Evolutionary conservation across 2,329 filamentous ascomycete genomes (phyloP), one percentile per base, ranked within the genome.

Genomic region (Lachnellula cervina): DNA sequence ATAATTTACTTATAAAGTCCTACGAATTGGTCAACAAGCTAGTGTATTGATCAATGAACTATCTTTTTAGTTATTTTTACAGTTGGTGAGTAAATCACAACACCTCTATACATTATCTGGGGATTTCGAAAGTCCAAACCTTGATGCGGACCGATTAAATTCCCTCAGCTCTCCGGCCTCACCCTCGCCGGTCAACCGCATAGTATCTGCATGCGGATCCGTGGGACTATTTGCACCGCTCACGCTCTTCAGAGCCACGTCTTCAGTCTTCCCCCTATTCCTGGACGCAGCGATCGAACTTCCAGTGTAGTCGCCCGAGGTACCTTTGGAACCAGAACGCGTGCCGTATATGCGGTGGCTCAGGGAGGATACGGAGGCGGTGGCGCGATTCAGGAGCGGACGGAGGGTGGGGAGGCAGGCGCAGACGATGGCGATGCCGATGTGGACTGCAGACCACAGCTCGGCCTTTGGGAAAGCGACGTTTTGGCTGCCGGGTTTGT

Each of bases 391-490:
- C 14, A 55, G 35, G 5, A 57, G 47, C 48, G 57, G 57, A 7
- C 57, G 55, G 40, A 57, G 50, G 37, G 38, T 49, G 16, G 57
- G 57, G 7, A 59, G 55, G 37, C 54, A 59, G 35, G 57, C 54
- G 34, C 57, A 59, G 11, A 59, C 51, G 14, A 59, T 54, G n/a
- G 50, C 57, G n/a, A 54, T 57, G 14, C 57, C 54, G 21, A 57
- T 44, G 25, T 59, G 57, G 5, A 59, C 51, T 14, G 54, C 37
- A 5, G 55, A 57, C 57, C 57, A 59, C 11, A 59, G 44, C 32
- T 59, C 54, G n/a, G 57, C 55, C 49, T 38, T 49, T 13, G 46
- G 23, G 38, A 59, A 59, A 9, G 52, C 50, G 16, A 54, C 54
- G 40, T 59, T 54, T 25, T 51, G 51, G 37, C 57, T 57, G 6